Evolutionary conservation across 345 rosid species (phyloP).

Genomic region (Moricandia arvensis): DNA sequence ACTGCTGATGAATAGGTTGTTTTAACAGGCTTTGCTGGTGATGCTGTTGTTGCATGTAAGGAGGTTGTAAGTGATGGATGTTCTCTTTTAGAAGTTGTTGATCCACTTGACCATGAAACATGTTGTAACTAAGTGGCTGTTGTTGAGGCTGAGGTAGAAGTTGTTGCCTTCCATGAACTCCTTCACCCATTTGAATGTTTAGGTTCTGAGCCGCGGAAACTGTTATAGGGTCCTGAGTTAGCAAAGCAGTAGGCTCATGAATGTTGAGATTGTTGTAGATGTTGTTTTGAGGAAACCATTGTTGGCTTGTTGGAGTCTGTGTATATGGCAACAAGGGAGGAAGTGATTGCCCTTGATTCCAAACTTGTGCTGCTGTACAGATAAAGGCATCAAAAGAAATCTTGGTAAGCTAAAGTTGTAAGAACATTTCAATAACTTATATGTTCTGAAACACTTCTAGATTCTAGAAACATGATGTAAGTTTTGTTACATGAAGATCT

Average conservation of each 20-base stretch:
- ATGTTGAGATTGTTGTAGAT: not conserved
- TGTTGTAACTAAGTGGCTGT: conserved; percentile 44
- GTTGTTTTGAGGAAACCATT: conserved; percentile 42
- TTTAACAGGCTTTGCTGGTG: conserved; percentile 44
- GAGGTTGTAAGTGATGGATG: conserved; percentile 30
- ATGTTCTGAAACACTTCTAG: not conserved
- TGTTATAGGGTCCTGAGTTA: conserved; percentile 42
- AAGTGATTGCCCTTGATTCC: conserved; percentile 50
- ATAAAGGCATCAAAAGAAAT: conserved; percentile 1
- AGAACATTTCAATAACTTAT: not conserved
- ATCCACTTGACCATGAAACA: conserved; percentile 47
- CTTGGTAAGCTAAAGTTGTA: not conserved
- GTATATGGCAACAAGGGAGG: conserved; percentile 34
- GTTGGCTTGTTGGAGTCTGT: conserved; percentile 58
- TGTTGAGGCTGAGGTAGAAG: conserved; percentile 47
- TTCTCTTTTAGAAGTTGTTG: conserved; percentile 43
- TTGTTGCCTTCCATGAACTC: conserved; percentile 56
- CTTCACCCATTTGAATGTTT: conserved; percentile 57
- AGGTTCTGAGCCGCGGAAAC: conserved; percentile 51
- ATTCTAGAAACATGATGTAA: not conserved
- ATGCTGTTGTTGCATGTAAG: conserved; percentile 37
- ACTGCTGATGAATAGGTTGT: conserved; percentile 55
- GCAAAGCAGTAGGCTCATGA: conserved; percentile 52
- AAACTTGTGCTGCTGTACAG: conserved; percentile 39
- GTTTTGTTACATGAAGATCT: not conserved